phyloP scores from a whole-genome alignment of 345 rosid species.

The Heritiera fomes region DNA sequence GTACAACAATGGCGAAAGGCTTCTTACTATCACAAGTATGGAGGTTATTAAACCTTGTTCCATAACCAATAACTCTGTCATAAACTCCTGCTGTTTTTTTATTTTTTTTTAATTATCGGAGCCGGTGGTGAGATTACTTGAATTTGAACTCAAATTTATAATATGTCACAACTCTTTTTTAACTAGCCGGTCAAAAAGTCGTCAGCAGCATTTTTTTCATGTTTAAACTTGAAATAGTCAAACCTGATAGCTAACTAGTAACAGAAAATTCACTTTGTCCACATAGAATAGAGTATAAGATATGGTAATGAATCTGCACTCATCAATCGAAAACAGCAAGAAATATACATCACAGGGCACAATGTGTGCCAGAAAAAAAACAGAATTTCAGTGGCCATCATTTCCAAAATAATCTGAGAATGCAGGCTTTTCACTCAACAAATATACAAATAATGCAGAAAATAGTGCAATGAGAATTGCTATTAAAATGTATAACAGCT shows the following conservation, averaged over 20 bases:
- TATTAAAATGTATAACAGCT: conserved; percentile 2
- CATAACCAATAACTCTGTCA: too few relatives aligned
- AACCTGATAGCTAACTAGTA: not conserved
- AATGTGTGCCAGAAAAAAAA: conserved; percentile 10
- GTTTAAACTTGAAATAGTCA: not conserved
- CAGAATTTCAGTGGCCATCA: conserved; percentile 17
- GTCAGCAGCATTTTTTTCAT: too few relatives aligned
- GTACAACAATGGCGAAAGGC: too few relatives aligned
- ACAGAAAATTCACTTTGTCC: not conserved
- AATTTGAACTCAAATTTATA: too few relatives aligned
- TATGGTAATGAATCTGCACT: not conserved
- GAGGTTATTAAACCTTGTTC: too few relatives aligned
- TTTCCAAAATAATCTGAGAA: conserved; percentile 9
- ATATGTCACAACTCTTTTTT: too few relatives aligned
- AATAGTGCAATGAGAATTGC: conserved; percentile 28
- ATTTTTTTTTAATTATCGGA: too few relatives aligned
- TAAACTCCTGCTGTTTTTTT: too few relatives aligned
- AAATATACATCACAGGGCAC: conserved; percentile 5
- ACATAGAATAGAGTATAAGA: not conserved
- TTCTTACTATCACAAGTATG: too few relatives aligned
- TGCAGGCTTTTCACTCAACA: conserved; percentile 17
- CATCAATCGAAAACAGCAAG: conserved; percentile 10
- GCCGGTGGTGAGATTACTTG: too few relatives aligned
- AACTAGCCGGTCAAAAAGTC: too few relatives aligned
- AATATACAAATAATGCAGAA: conserved; percentile 24